A percentile compares a stretch with the other conserved stretches of the same genome.
Evolutionary conservation across 805 yeast species (phyloP).

Genomic region (Candida khao-thaluensis): DNA sequence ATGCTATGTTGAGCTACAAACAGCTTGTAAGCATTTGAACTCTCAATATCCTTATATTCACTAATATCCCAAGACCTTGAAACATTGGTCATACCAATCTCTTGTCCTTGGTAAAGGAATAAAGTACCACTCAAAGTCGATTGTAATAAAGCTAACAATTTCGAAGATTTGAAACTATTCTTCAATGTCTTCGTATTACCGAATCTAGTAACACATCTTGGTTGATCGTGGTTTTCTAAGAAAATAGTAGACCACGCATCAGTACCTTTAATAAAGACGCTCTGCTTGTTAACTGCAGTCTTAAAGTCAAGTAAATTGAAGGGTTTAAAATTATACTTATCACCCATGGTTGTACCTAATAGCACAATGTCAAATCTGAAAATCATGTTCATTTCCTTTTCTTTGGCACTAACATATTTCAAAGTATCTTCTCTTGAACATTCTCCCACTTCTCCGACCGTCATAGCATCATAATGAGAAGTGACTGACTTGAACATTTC

Average conservation of each 20-base stretch:
- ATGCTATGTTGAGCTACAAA: conserved; percentile 25
- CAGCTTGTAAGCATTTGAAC: conserved; percentile 41
- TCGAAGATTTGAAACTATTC: conserved; percentile 42
- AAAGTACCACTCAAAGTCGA: conserved; percentile 52
- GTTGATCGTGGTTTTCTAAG: conserved; percentile 60
- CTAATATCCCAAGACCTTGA: conserved; percentile 45
- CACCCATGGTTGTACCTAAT: conserved; percentile 40
- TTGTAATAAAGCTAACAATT: conserved; percentile 47
- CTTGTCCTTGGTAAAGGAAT: conserved; percentile 62
- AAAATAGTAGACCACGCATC: conserved; percentile 60
- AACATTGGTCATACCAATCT: conserved; percentile 54
- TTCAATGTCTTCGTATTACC: conserved; percentile 36
- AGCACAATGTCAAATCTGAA: conserved; percentile 33
- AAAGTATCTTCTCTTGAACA: conserved; percentile 41
- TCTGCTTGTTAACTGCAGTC: conserved; percentile 33
- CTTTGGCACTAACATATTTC: conserved; percentile 42
- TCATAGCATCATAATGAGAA: conserved; percentile 49
- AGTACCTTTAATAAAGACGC: conserved; percentile 42
- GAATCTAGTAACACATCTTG: conserved; percentile 52
- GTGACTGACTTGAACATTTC: conserved; percentile 47
- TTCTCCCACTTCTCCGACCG: conserved; percentile 57
- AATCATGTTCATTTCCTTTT: conserved; percentile 37
- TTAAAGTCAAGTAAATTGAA: conserved; percentile 42
- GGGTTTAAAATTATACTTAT: conserved; percentile 30
- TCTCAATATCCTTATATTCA: conserved; percentile 52